Percentiles rank a stretch among this genome's conserved stretches.
Evolutionary conservation across 2,329 filamentous ascomycete species (phyloP).

Genomic region (Cladophialophora carrionii): DNA sequence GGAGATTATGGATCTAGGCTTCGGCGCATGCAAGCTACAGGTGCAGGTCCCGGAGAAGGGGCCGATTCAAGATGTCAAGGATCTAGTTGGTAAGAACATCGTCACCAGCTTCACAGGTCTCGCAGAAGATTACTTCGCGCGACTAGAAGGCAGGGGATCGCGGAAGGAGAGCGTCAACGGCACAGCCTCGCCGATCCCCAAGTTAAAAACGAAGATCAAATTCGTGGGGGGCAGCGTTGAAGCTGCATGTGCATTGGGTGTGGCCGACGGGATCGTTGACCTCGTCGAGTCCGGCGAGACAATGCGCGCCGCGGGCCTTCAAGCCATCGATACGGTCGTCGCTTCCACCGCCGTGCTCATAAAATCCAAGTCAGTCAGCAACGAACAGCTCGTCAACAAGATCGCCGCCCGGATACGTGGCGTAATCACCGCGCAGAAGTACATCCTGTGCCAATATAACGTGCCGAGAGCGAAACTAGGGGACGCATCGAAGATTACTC

Average conservation of each 20-base stretch:
- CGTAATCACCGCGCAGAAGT: constrained; percentile 93
- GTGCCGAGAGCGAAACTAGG: constrained; percentile 71
- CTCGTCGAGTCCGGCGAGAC: constrained; percentile 98
- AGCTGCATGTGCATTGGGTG: constrained; percentile 90
- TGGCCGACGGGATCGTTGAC: constrained; percentile 96
- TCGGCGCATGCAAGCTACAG: constrained; percentile 88
- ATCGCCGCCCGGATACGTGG: constrained; percentile 86
- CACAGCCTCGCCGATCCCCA: constrained; percentile 48
- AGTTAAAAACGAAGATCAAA: constrained; percentile 83
- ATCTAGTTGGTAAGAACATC: constrained; percentile 89
- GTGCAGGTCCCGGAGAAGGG: constrained; percentile 96
- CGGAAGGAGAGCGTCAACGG: constrained; percentile 44
- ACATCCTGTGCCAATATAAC: constrained; percentile 96
- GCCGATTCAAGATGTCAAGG: constrained; percentile 66
- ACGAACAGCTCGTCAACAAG: constrained; percentile 77
- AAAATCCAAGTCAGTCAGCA: constrained; percentile 81
- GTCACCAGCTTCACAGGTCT: constrained; percentile 93
- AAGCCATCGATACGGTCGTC: constrained; percentile 91
- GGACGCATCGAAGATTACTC: constrained; percentile 75
- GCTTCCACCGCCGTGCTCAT: constrained; percentile 87
- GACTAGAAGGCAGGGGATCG: constrained; percentile 62
- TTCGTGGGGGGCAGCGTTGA: constrained; percentile 96
- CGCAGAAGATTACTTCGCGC: constrained; percentile 78
- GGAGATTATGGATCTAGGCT: constrained; percentile 86
- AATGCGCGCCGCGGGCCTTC: constrained; percentile 92